Base-by-base conservation (phyloP, 2,329 filamentous ascomycete genomes). In the Diaporthe longicolla region DNA sequence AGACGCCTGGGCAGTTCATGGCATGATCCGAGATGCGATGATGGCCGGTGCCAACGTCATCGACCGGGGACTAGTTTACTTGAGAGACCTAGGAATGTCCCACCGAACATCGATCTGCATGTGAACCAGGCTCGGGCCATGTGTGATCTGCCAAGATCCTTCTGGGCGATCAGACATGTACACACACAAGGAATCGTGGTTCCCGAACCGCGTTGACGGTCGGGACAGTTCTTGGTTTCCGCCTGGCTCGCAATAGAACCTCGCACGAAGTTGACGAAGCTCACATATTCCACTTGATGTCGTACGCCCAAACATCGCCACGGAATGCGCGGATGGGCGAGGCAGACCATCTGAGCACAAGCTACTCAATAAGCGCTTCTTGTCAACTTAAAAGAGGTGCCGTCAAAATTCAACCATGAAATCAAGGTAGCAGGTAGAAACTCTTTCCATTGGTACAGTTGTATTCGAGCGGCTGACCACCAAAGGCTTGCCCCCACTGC, bases 41-140 rank as follows among this genome's bases (percentile, higher is more conserved):
- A 66, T 66, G 63, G 45, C 63, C 45, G 45, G 7, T 26, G n/a
- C 63, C 63, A 50, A 66, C 63, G 63, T 66, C 63, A 66, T 66
- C 45, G 63, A 66, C 45, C 63, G 1, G 32, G 45, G 32, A 43
- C 40, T 43, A 66, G 21, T 37, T 13, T 24, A 50, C 43, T 52
- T 15, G 45, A 66, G 58, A 43, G 37, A 11, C 35, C 11, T 32
- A 2, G 43, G 45, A 11, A 11, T 52, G 19, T 65, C 37, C 61
- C 43, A 35, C 43, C 26, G 21, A 6, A 35, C 61, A 35, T 52
- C 19, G 61, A 66, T 66, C 61, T 66, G 61, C 61, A 19, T 26
- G 9, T 29, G 21, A 50, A 50, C 29, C 37, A 40, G 37, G 37
- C 37, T 40, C 37, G 37, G 37, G 37, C 37, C 11, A 29, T 45